Conservation (phyloP, 2,329 filamentous ascomycete genomes). For the Acrodontium crateriforme region DNA sequence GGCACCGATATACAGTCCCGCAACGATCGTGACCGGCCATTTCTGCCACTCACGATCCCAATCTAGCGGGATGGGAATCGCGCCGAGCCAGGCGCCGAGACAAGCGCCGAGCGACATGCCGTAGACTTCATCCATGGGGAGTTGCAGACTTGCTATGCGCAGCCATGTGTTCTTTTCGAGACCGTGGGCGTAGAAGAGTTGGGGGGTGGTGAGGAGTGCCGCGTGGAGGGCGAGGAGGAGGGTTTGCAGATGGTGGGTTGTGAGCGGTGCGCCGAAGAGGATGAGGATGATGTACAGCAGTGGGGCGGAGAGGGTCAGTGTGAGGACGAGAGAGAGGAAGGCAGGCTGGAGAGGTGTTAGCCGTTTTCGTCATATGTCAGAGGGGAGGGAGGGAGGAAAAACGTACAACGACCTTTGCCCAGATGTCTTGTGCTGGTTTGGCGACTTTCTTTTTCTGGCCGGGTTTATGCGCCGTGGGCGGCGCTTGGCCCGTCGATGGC, state of each 20-base stretch:
- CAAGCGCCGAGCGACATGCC: slow-evolving; percentile 66
- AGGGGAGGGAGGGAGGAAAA: not conserved
- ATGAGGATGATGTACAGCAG: slow-evolving; percentile 51
- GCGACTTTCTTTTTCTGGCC: slow-evolving; percentile 36
- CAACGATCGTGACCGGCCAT: slow-evolving; percentile 86
- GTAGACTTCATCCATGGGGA: slow-evolving; percentile 72
- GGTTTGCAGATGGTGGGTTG: slow-evolving; percentile 67
- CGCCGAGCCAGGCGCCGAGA: slow-evolving; percentile 81
- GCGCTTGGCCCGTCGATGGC: slow-evolving; percentile 34
- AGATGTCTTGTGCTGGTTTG: slow-evolving; percentile 38
- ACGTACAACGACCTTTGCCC: slow-evolving; percentile 30
- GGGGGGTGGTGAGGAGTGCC: slow-evolving; percentile 61
- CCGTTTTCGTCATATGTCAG: slow-evolving; percentile 1
- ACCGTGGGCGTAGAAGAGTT: slow-evolving; percentile 75
- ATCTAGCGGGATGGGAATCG: slow-evolving; percentile 87
- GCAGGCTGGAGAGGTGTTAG: slow-evolving; percentile 40
- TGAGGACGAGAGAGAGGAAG: slow-evolving; percentile 52
- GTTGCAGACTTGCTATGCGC: slow-evolving; percentile 51
- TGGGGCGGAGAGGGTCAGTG: slow-evolving; percentile 42
- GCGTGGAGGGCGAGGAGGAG: slow-evolving; percentile 70
- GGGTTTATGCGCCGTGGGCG: slow-evolving; percentile 31
- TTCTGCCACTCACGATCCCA: slow-evolving; percentile 99
- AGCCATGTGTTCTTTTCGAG: slow-evolving; percentile 59
- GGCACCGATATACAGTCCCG: slow-evolving; percentile 69
- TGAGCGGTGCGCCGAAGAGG: slow-evolving; percentile 82